phyloP scores from a whole-genome alignment of 2,329 filamentous ascomycete genomes.

The Alternaria alternata region DNA sequence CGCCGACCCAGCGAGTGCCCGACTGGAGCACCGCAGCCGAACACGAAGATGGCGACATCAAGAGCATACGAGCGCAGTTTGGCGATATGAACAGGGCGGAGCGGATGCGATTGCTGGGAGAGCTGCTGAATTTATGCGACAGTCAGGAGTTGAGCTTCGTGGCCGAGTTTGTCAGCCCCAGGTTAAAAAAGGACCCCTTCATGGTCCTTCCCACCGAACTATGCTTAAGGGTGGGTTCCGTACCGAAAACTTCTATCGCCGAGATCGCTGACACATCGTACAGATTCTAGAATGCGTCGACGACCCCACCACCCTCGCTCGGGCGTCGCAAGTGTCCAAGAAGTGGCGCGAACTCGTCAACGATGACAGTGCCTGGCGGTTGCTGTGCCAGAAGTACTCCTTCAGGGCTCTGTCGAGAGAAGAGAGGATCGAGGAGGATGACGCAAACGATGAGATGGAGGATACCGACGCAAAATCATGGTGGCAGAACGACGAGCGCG shows the following conservation, averaged over 20 bases:
- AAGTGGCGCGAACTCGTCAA: constrained; percentile 92
- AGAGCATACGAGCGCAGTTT: constrained; percentile 82
- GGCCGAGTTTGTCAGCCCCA: constrained; percentile 91
- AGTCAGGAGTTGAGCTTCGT: constrained; percentile 96
- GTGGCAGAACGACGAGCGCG: constrained; percentile 37
- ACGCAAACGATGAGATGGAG: constrained; percentile 39
- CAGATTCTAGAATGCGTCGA: constrained; percentile 96
- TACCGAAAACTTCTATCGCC: background rate
- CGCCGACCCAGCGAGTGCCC: constrained; percentile 67
- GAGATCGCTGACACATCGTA: constrained; percentile 24
- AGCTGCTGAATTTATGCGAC: constrained; percentile 91
- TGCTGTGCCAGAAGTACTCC: constrained; percentile 93
- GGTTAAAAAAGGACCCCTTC: constrained; percentile 96
- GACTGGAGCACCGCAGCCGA: constrained; percentile 82
- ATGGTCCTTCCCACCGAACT: constrained; percentile 90
- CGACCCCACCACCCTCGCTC: constrained; percentile 90
- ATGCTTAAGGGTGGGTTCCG: constrained; percentile 76
- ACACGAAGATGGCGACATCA: constrained; percentile 82
- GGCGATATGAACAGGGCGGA: constrained; percentile 77
- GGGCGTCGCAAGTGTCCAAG: constrained; percentile 94
- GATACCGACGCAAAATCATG: constrained; percentile 35
- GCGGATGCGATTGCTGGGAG: constrained; percentile 81
- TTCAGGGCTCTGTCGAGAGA: constrained; percentile 70
- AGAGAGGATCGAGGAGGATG: constrained; percentile 40
- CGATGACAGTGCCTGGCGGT: constrained; percentile 98